A percentile compares a stretch with the other conserved stretches of the same genome.
phyloP scores from a whole-genome alignment of 2,329 filamentous ascomycete genomes.

The Cladosporium colombiae region DNA sequence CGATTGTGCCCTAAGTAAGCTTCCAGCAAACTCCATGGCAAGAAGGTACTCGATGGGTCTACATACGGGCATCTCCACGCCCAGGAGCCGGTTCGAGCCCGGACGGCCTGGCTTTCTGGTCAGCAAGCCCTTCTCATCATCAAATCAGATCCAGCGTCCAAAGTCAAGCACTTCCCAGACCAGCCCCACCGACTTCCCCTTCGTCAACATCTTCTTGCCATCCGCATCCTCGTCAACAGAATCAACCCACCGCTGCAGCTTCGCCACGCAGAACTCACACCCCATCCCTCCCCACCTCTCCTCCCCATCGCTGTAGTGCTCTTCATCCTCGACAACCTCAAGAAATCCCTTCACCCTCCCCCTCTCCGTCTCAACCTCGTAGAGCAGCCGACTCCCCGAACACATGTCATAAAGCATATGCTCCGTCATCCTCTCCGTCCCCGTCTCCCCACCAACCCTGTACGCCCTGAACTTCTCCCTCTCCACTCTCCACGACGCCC shows the following conservation, averaged over 20 bases:
- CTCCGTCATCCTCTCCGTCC: neutral
- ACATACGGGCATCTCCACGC: neutral
- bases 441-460: neutral
- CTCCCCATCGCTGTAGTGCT: neutral
- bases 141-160: neutral
- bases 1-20: too few species aligned
- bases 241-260: neutral
- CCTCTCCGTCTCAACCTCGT: neutral
- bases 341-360: neutral
- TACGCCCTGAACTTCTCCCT: neutral
- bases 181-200: neutral
- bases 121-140: neutral
- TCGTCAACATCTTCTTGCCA: neutral
- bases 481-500: neutral
- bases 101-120: neutral
- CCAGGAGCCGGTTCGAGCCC: neutral
- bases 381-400: neutral
- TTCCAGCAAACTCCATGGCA: too few species aligned
- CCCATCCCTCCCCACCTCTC: neutral
- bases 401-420: neutral
- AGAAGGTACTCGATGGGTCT: neutral
- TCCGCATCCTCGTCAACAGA: neutral
- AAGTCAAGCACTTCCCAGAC: neutral
- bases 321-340: neutral
- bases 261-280: neutral